Evolutionary conservation across 192 early-diverging fungal genomes (phyloP).

Genomic region (Entomortierella beljakovae): DNA sequence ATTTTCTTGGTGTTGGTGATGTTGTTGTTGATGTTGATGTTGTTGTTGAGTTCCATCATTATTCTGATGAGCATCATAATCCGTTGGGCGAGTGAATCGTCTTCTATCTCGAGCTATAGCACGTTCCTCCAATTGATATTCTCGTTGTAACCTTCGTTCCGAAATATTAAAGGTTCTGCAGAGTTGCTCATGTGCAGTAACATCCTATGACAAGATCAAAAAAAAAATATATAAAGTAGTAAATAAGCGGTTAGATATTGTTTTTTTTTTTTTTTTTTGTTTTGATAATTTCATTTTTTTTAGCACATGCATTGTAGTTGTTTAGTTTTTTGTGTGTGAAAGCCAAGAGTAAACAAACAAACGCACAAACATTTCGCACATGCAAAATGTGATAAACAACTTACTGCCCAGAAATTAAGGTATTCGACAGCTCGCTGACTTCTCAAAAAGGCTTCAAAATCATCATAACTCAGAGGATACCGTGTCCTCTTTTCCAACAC

Average conservation of each 20-base stretch:
- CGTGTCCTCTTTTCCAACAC: no score
- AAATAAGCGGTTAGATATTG: no score
- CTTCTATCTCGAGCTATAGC: slow-evolving; percentile 36
- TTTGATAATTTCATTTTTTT: no score
- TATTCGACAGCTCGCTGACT: slow-evolving; percentile 42
- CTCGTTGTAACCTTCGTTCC: slow-evolving; percentile 39
- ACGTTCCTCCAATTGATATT: slow-evolving; percentile 30
- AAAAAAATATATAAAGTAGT: background rate
- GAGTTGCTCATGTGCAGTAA: slow-evolving; percentile 45
- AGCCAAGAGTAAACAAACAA: background rate
- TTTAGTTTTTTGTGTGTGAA: background rate
- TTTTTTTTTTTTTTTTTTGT: no score
- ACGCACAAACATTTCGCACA: background rate
- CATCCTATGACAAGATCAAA: slow-evolving; percentile 26
- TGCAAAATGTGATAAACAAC: no score
- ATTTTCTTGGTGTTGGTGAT: no score
- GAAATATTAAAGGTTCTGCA: slow-evolving; percentile 51
- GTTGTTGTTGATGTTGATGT: no score
- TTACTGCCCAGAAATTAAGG: slow-evolving; percentile 54
- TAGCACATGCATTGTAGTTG: background rate
- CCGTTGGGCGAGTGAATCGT: slow-evolving; percentile 4
- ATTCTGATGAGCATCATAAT: background rate
- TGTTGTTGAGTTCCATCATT: background rate
- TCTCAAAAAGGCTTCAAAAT: slow-evolving; percentile 47
- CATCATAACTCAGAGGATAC: slow-evolving; percentile 48